A percentile compares a stretch with the other conserved stretches of the same genome.
phyloP scores from a whole-genome alignment of 306 rosid species.

The Quercus robur region DNA sequence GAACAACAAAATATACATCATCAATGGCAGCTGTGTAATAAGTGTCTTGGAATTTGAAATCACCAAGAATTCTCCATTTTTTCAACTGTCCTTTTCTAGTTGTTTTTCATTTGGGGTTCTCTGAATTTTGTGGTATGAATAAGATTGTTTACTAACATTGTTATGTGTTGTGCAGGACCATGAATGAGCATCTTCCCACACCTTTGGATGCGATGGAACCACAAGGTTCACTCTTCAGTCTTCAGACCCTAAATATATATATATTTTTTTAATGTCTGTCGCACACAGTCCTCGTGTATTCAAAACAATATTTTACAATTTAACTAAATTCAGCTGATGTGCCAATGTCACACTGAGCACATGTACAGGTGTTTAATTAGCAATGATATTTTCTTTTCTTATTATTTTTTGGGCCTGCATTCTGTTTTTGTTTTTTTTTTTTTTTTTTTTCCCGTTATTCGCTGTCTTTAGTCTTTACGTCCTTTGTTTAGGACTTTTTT shows the following conservation, averaged over 20 bases:
- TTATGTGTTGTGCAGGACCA: constrained; percentile 13
- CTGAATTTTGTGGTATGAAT: background rate
- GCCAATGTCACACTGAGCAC: too few species aligned
- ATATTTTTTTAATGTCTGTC: too few species aligned
- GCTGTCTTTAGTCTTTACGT: background rate
- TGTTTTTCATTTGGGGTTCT: background rate
- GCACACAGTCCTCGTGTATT: too few species aligned
- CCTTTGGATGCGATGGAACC: constrained; percentile 74
- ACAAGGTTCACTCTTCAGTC: constrained; percentile 44
- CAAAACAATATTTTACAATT: too few species aligned
- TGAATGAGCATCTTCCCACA: constrained; percentile 32
- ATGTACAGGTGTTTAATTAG: too few species aligned
- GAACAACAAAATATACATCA: background rate
- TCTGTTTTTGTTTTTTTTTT: too few species aligned
- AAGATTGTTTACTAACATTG: background rate
- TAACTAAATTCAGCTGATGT: too few species aligned
- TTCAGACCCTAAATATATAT: too few species aligned
- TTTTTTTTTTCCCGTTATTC: background rate
- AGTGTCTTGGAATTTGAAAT: background rate
- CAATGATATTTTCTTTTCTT: too few species aligned
- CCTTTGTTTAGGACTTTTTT: background rate
- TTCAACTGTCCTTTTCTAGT: background rate
- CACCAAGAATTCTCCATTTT: background rate
- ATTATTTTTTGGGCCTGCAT: too few species aligned
- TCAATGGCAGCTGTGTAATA: constrained; percentile 39